Conservation (phyloP, 257 asterid species). For the Craterostigma plantagineum region DNA sequence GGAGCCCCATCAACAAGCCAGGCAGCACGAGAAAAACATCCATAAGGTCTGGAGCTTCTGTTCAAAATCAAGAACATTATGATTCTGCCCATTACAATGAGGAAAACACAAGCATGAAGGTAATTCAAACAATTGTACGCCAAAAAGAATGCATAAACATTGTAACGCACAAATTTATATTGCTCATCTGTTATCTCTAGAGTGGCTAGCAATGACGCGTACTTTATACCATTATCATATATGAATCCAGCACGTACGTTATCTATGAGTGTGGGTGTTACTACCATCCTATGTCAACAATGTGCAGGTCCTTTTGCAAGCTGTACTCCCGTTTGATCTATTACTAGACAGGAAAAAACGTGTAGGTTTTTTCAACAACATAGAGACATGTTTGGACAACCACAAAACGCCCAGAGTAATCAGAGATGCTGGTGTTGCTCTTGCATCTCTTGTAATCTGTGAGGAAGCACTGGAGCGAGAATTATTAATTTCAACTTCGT, state of each 20-base stretch:
- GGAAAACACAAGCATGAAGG: slow-evolving; percentile 64
- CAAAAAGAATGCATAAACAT: too few species aligned
- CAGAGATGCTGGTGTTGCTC: slow-evolving; percentile 78
- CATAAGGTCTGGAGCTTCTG: slow-evolving; percentile 23
- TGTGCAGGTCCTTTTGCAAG: slow-evolving; percentile 79
- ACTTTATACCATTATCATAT: too few species aligned
- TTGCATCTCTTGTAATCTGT: slow-evolving; percentile 79
- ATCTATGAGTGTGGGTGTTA: too few species aligned
- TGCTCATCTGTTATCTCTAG: too few species aligned
- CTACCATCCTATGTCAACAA: neutral
- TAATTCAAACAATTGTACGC: slow-evolving; percentile 3
- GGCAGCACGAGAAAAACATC: slow-evolving; percentile 41
- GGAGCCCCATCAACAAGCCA: slow-evolving; percentile 48
- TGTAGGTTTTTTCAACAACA: slow-evolving; percentile 32
- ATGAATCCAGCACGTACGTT: too few species aligned
- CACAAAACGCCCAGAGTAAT: slow-evolving; percentile 52
- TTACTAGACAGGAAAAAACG: slow-evolving; percentile 65
- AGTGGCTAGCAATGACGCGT: too few species aligned
- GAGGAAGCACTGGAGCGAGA: slow-evolving; percentile 96
- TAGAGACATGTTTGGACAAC: slow-evolving; percentile 27
- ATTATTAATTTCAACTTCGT: slow-evolving; percentile 84
- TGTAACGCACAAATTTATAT: too few species aligned
- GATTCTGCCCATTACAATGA: slow-evolving; percentile 30
- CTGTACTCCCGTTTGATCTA: slow-evolving; percentile 91
- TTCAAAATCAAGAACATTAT: slow-evolving; percentile 26